These are phyloP conservation scores for Chenopodium berlandieri DNA, from an alignment of 148 eudicot genomes.

Conservation along the genomic window DNA sequence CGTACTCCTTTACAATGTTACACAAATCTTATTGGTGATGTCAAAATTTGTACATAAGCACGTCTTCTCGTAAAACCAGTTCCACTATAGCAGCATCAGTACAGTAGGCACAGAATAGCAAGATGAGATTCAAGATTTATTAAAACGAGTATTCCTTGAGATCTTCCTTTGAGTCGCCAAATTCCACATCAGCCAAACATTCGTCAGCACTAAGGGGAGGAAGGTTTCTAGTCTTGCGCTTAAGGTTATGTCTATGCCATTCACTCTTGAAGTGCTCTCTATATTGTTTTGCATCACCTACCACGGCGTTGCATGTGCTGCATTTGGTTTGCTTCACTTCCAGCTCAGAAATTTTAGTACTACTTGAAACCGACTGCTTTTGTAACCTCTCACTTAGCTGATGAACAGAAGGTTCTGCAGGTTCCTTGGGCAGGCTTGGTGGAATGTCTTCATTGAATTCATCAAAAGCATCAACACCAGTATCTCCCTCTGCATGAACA, in stretches of 20 bases:
- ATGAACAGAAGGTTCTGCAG: constrained; percentile 30
- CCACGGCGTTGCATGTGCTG: constrained; percentile 72
- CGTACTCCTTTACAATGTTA: not conserved
- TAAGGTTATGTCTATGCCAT: constrained; percentile 92
- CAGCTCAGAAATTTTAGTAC: constrained; percentile 31
- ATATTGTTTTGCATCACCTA: constrained; percentile 84
- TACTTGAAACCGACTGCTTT: constrained; percentile 51
- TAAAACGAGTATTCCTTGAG: constrained; percentile 64
- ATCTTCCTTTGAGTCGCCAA: constrained; percentile 60
- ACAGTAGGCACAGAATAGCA: not conserved
- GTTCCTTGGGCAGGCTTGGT: constrained; percentile 38
- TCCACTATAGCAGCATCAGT: not conserved
- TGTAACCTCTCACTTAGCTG: constrained; percentile 56
- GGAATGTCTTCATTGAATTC: constrained; percentile 47
- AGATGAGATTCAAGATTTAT: not conserved
- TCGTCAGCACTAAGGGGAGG: constrained; percentile 84
- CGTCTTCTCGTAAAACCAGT: not conserved
- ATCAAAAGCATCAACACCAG: constrained; percentile 66
- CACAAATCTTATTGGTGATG: not conserved
- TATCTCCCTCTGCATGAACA: constrained; percentile 76
- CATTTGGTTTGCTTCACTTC: constrained; percentile 75
- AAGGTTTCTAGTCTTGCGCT: constrained; percentile 75
- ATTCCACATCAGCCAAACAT: constrained; percentile 70
- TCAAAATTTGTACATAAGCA: not conserved
- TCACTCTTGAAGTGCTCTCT: constrained; percentile 95